Evolutionary conservation across 2,329 filamentous ascomycete species (phyloP), one percentile per base, ranked within the genome.

Genomic region (Dactylonectria estremocensis): DNA sequence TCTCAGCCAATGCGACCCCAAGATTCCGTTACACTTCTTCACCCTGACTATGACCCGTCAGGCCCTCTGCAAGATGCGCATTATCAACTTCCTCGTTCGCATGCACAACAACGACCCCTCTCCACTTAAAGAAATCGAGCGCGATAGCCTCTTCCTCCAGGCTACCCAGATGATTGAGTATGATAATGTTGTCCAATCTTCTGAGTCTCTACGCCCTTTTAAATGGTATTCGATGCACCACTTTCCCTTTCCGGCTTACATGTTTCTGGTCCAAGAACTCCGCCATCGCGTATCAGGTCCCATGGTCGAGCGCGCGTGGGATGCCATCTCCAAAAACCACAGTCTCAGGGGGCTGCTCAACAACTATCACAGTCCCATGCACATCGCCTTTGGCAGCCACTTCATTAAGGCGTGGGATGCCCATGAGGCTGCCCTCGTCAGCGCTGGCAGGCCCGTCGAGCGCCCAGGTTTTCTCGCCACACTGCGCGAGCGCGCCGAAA

Each of bases 381-480:
- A 90, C 72, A 79, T 86, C 33, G 86, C 86, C 1, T 89, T 92
- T 68, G 86, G 87, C 1, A 82, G 82, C 20, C 83, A 88, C 18
- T 87, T 92, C 46, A 79, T 92, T 64, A 90, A 89, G 72, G 89
- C 89, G 0, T 92, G 90, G 90, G 85, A 87, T 49, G 87, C 87
- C 2, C 85, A 86, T 61, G 86, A 86, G 71, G 80, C 83, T 2
- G 85, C 85, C 13, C 83, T 86, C 69, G 69, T 79, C 5, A 81
- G 82, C 57, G 77, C 81, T 7, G 88, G 87, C 1, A 83, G 81
- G 33, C 77, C 81, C 2, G 67, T 84, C 2, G 72, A 79, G 16
- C 80, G 81, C 13, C 88, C 87, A 2, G 78, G 76, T 50, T 85
- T 89, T 68, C 85, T 90, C 61, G 79, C 77, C 3, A 70, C 83